Base-by-base conservation (phyloP, 805 yeast genomes). In the Metschnikowia shivogae region DNA sequence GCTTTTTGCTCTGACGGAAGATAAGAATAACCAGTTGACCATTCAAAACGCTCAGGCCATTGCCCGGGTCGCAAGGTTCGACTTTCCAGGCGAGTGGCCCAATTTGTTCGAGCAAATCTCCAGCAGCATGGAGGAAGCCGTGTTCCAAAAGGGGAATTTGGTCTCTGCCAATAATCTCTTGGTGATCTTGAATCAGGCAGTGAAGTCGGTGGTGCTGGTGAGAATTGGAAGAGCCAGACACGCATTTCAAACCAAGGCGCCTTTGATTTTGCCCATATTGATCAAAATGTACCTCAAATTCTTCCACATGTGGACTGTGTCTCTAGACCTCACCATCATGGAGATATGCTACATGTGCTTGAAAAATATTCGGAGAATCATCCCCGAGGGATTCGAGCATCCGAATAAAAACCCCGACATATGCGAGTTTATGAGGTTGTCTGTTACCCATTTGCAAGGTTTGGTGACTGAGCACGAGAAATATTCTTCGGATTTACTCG, bases 71-170 rank as follows among this genome's bases (percentile, higher is more conserved):
- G 84, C 86, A 22, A 68, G 97, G 41, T 71, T 80, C 45, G 99
- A 93, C 56, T 93, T 87, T 60, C 97, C 98, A 0, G 62, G 68
- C 1, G 89, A 84, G 37, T 93, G 97, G 97, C 89, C 95, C 0
- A 63, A 75, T 2, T 60, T 93, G 14, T 85, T 93, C 57, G 90
- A 86, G 45, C 82, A 82, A 11, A 49, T 84, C 1, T 73, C 78
- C 36, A 56, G 56, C 3, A 55, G 71, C 17, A 56, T 84, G 39
- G 78, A 70, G 45, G 63, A 69, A 10, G 73, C 73, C 13, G 70
- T 72, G 11, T 63, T 67, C 24, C 63, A 65, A 36, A 49, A 58
- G 30, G 69, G 65, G 22, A 76, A 80, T 49, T 62, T 80, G 34
- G 68, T 81, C 4, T 73, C 79, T 34, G 64, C 84, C 8, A 80